A percentile compares a stretch with the other conserved stretches of the same genome.
Conservation (phyloP, 805 yeast genomes). For the Wickerhamomyces bovis region DNA sequence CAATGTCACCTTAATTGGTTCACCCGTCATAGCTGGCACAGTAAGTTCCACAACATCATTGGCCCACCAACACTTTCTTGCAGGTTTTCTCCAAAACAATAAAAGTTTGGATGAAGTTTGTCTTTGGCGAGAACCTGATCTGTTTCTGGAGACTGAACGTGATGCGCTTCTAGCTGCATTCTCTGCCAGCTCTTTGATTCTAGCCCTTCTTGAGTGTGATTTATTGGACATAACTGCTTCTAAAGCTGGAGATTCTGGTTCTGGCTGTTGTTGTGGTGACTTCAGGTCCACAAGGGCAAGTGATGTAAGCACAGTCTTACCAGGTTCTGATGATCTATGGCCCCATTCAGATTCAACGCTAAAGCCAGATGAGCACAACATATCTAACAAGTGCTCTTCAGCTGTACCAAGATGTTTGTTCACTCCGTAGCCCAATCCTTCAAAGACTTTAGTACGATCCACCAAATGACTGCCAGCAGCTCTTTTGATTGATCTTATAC, state of each 20-base stretch:
- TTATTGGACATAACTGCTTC: conserved; percentile 37
- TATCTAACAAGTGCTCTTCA: conserved; percentile 88
- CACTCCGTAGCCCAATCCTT: conserved; percentile 64
- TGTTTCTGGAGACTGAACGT: conserved; percentile 46
- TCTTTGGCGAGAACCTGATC: conserved; percentile 15
- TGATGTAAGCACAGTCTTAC: conserved; percentile 81
- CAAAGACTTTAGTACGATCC: conserved; percentile 56
- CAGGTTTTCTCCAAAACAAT: conserved; percentile 95
- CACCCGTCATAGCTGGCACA: conserved; percentile 26
- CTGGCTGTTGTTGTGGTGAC: conserved; percentile 24
- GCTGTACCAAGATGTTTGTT: conserved; percentile 71
- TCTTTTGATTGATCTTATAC: conserved; percentile 62
- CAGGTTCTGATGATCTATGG: conserved; percentile 79
- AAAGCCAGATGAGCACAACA: conserved; percentile 91
- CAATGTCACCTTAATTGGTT: conserved; percentile 48
- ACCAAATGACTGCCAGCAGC: conserved; percentile 67
- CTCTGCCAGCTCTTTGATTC: conserved; percentile 58
- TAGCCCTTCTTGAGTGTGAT: conserved; percentile 37
- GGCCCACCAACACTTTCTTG: conserved; percentile 98
- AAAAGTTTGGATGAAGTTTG: conserved; percentile 56
- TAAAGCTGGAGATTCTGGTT: conserved; percentile 29
- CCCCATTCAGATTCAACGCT: conserved; percentile 72
- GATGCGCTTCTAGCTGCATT: conserved; percentile 49
- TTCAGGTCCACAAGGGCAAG: conserved; percentile 63
- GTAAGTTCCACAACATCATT: conserved; percentile 46